A percentile compares a stretch with the other conserved stretches of the same genome.
These are phyloP conservation scores for Speleostelium caveatum DNA, from an alignment of 78 protist species.

Conservation along the genomic window DNA sequence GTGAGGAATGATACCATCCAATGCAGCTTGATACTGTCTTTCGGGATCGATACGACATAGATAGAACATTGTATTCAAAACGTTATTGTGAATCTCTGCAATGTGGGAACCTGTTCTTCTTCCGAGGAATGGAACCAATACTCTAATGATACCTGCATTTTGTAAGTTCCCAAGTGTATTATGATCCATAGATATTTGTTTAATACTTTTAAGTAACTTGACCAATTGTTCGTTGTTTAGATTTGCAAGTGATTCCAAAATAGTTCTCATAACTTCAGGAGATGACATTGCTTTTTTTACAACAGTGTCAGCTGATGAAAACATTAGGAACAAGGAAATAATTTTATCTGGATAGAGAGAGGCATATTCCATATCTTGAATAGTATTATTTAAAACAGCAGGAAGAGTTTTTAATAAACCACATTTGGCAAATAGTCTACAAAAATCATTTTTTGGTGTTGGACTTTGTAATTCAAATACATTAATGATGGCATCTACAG, in stretches of 20 bases:
- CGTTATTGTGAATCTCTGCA: slow-evolving; percentile 77
- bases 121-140: slow-evolving; percentile 73
- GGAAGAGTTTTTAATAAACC: slow-evolving; percentile 73
- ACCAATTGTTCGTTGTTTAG: slow-evolving; percentile 50
- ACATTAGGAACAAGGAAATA: slow-evolving; percentile 78
- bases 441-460: slow-evolving; percentile 93
- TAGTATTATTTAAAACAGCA: slow-evolving; percentile 20
- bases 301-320: slow-evolving; percentile 86
- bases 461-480: slow-evolving; percentile 87
- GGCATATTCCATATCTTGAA: slow-evolving; percentile 24
- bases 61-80: slow-evolving; percentile 88
- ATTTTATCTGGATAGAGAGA: slow-evolving; percentile 63
- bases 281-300: slow-evolving; percentile 85
- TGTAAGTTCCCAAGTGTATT: slow-evolving; percentile 77
- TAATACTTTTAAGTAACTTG: slow-evolving; percentile 79
- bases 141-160: slow-evolving; percentile 74
- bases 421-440: slow-evolving; percentile 83
- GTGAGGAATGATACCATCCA: slow-evolving; percentile 87
- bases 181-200: slow-evolving; percentile 87
- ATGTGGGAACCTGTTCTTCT: not conserved
- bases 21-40: slow-evolving; percentile 94
- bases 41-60: slow-evolving; percentile 88
- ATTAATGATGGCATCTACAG: slow-evolving; percentile 83
- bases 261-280: slow-evolving; percentile 48
- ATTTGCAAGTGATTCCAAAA: slow-evolving; percentile 51